A percentile compares a stretch with the other conserved stretches of the same genome.
Conservation (phyloP, 495 filamentous ascomycete species). For the Cenococcum geophilum region DNA sequence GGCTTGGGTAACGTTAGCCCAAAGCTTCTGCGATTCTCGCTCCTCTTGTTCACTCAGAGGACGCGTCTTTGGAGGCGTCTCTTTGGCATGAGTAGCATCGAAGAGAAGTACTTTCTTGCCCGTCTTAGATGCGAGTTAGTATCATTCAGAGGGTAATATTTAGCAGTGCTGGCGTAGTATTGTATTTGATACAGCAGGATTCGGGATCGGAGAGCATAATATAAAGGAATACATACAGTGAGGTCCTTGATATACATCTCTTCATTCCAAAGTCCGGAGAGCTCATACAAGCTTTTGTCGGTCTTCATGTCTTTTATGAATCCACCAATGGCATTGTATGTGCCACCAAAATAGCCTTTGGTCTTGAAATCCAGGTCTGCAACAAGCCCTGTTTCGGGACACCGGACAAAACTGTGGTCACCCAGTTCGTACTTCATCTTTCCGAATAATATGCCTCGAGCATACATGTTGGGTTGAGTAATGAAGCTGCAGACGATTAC, state of each 20-base stretch:
- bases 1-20: conserved; percentile 71
- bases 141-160: background rate
- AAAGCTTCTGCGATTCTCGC: conserved; percentile 82
- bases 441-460: conserved; percentile 90
- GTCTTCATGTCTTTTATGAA: conserved; percentile 85
- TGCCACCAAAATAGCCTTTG: conserved; percentile 94
- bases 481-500: conserved; percentile 55
- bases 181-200: background rate
- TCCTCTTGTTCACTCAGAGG: conserved; percentile 83
- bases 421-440: conserved; percentile 99
- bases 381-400: conserved; percentile 76
- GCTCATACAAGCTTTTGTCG: conserved; percentile 77
- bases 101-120: conserved; percentile 85
- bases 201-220: background rate
- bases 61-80: conserved; percentile 66
- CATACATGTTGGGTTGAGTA: conserved; percentile 99
- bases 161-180: background rate
- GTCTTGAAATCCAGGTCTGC: conserved; percentile 98
- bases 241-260: conserved; percentile 87
- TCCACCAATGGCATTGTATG: conserved; percentile 93
- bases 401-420: conserved; percentile 91
- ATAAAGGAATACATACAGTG: conserved; percentile 49
- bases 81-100: conserved; percentile 69
- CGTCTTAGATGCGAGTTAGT: conserved; percentile 49
- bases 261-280: conserved; percentile 88